phyloP scores from a whole-genome alignment of 495 filamentous ascomycete genomes.

The Penicillium verhagenii region DNA sequence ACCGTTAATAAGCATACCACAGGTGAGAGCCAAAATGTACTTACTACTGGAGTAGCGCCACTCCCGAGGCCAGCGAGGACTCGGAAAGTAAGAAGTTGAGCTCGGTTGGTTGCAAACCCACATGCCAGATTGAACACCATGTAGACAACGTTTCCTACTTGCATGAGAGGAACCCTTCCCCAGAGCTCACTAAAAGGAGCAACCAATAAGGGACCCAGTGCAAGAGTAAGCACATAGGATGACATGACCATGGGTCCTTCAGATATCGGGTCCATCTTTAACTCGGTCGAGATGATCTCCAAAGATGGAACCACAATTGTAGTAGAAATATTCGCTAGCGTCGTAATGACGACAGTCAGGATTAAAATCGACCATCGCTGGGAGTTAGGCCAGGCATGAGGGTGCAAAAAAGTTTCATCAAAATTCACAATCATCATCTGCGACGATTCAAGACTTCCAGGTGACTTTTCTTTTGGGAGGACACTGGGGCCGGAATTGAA shows the following conservation, averaged over 20 bases:
- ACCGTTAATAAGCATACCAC: neutral
- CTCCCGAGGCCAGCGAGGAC: constrained; percentile 54
- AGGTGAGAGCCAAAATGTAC: neutral
- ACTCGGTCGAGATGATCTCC: neutral
- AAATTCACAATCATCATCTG: neutral
- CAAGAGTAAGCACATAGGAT: neutral
- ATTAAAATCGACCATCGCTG: neutral
- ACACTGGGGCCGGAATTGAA: neutral
- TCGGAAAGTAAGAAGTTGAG: constrained; percentile 52
- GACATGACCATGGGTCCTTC: neutral
- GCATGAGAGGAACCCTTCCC: constrained; percentile 52
- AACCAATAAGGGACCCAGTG: neutral
- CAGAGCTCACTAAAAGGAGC: constrained; percentile 57
- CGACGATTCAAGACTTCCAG: neutral
- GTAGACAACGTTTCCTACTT: constrained; percentile 51
- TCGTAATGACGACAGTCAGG: neutral
- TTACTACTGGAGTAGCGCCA: constrained; percentile 44
- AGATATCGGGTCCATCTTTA: neutral
- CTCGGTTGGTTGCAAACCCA: constrained; percentile 47
- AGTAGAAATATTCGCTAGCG: neutral
- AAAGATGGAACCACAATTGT: neutral
- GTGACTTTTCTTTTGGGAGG: neutral
- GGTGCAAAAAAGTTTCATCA: neutral
- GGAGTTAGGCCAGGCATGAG: neutral
- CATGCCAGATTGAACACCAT: constrained; percentile 51